These are phyloP conservation scores for carrot (Daucus carota) DNA, from an alignment of 129 eudicot species.

Conservation along the genomic window DNA sequence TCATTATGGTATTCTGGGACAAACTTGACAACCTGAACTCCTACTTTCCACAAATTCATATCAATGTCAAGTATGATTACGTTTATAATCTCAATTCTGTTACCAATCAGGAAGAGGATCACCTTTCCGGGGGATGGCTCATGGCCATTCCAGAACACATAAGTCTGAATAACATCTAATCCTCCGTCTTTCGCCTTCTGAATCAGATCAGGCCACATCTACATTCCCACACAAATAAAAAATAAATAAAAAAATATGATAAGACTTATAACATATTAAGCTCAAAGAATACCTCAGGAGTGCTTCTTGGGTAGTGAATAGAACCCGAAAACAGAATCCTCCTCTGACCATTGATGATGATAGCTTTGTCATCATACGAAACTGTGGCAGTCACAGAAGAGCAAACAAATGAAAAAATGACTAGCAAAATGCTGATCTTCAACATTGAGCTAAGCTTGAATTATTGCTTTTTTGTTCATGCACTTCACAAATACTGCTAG, in stretches of 20 bases:
- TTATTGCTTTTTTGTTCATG: neutral
- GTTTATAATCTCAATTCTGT: neutral
- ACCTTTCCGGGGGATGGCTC: conserved; percentile 93
- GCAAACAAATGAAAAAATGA: conserved; percentile 25
- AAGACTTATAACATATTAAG: neutral
- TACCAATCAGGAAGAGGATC: neutral
- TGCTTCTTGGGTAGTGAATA: conserved; percentile 93
- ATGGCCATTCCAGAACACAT: conserved; percentile 97
- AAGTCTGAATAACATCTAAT: conserved; percentile 93
- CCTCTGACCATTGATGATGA: conserved; percentile 71
- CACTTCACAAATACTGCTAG: neutral
- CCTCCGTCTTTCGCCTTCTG: conserved; percentile 94
- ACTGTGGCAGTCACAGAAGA: conserved; percentile 50
- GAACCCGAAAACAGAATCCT: conserved; percentile 88
- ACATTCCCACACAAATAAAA: conserved; percentile 11
- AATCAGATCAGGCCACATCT: conserved; percentile 99
- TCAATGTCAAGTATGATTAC: neutral
- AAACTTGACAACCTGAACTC: neutral
- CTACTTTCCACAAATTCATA: neutral
- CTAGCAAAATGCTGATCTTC: conserved; percentile 21
- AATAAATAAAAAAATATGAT: neutral
- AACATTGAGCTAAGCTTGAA: conserved; percentile 13
- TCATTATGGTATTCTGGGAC: neutral
- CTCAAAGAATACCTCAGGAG: conserved; percentile 60
- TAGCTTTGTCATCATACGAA: conserved; percentile 58